These are phyloP conservation scores for Phytophthora fragariae DNA, from an alignment of 352 stramenopile species.

Conservation along the genomic window DNA sequence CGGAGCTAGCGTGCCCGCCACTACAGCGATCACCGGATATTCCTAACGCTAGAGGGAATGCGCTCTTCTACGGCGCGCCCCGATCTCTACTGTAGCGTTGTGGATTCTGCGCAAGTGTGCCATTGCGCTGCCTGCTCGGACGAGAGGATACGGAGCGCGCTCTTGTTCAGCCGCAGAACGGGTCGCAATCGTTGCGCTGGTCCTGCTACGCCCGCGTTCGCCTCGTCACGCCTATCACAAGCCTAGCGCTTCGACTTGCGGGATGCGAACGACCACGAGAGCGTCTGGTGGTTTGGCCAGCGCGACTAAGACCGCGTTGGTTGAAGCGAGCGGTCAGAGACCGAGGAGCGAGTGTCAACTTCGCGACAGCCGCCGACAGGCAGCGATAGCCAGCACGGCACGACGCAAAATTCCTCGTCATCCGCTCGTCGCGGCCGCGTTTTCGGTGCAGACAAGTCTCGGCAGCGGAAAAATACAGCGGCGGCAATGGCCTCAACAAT, in stretches of 20 bases:
- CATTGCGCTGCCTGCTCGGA: slow-evolving; percentile 13
- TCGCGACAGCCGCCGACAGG: slow-evolving; percentile 12
- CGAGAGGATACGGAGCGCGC: slow-evolving; percentile 10
- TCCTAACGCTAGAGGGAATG: slow-evolving; percentile 28
- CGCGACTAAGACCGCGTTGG: slow-evolving; percentile 24
- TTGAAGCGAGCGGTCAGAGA: slow-evolving; percentile 20
- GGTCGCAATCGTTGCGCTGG: background rate
- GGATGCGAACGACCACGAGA: background rate
- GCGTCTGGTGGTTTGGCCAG: slow-evolving; percentile 5
- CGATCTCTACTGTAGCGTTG: slow-evolving; percentile 17
- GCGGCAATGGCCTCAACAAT: slow-evolving; percentile 3
- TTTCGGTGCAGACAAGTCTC: slow-evolving; percentile 43
- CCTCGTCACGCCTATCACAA: slow-evolving; percentile 31
- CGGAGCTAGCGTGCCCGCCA: slow-evolving; percentile 20
- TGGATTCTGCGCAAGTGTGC: slow-evolving; percentile 31
- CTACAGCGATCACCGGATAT: slow-evolving; percentile 21
- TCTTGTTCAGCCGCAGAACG: background rate
- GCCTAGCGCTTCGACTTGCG: slow-evolving; percentile 20
- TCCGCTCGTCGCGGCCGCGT: slow-evolving; percentile 24
- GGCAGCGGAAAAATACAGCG: slow-evolving; percentile 10
- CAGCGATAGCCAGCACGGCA: slow-evolving; percentile 22
- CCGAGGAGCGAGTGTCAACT: slow-evolving; percentile 10
- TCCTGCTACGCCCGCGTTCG: slow-evolving; percentile 31
- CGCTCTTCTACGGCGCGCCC: slow-evolving; percentile 26
- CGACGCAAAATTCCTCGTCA: slow-evolving; percentile 40